Conservation (phyloP, 2,329 filamentous ascomycete species). For the Nothopassalora personata region DNA sequence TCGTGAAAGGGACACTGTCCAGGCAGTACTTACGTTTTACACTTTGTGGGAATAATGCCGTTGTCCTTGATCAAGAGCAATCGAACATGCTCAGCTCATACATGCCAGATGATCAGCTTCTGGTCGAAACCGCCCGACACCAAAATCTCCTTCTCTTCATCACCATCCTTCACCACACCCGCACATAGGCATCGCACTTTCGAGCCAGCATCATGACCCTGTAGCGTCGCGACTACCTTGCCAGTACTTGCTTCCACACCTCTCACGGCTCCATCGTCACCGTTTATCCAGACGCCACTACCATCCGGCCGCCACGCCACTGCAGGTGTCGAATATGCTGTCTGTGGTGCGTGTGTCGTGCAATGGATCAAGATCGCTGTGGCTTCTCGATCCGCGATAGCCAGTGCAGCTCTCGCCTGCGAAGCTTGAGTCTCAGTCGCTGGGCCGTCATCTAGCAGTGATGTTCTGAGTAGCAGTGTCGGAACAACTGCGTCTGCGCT, state of each 20-base stretch:
- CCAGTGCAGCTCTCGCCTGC: slow-evolving; percentile 48
- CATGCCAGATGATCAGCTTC: slow-evolving; percentile 53
- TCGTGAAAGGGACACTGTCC: too few species aligned
- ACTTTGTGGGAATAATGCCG: too few species aligned
- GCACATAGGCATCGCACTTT: slow-evolving; percentile 57
- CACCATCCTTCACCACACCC: slow-evolving; percentile 36
- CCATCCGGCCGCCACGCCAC: slow-evolving; percentile 59
- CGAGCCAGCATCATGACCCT: slow-evolving; percentile 51
- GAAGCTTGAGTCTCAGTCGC: slow-evolving; percentile 43
- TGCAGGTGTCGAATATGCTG: slow-evolving; percentile 57
- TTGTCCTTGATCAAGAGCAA: too few species aligned
- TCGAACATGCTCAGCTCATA: not conserved
- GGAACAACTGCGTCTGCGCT: slow-evolving; percentile 11
- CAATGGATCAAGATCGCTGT: slow-evolving; percentile 56
- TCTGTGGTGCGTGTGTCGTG: slow-evolving; percentile 59
- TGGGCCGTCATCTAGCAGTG: slow-evolving; percentile 23
- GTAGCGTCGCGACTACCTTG: slow-evolving; percentile 49
- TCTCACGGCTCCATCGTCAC: slow-evolving; percentile 58
- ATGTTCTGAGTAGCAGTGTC: slow-evolving; percentile 13
- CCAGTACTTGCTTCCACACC: slow-evolving; percentile 56
- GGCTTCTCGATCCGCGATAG: slow-evolving; percentile 52
- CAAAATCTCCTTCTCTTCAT: slow-evolving; percentile 46
- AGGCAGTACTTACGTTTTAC: too few species aligned
- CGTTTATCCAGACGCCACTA: slow-evolving; percentile 59
- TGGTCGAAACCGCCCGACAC: slow-evolving; percentile 62